Evolutionary conservation across 2,329 filamentous ascomycete genomes (phyloP).

Genomic region (Biscogniauxia sp.): DNA sequence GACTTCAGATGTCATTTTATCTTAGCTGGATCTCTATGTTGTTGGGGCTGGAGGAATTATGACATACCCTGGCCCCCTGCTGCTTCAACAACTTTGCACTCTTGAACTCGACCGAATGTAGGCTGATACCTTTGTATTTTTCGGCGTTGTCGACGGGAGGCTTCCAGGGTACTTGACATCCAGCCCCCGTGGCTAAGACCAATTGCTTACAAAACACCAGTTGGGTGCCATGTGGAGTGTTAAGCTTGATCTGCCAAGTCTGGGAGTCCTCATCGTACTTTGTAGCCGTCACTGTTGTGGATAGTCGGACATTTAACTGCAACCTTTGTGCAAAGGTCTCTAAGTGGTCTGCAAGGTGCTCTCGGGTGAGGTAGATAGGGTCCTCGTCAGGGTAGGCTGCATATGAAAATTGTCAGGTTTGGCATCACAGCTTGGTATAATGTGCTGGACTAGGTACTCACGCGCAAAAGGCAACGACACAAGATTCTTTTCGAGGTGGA

Average conservation of each 20-base stretch:
- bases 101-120: conserved; percentile 27
- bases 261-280: conserved; percentile 19
- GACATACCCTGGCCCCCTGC: too few relatives aligned
- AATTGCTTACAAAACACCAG: conserved; percentile 22
- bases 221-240: conserved; percentile 4
- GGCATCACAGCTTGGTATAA: conserved; percentile 8
- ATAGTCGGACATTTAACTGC: conserved; percentile 33
- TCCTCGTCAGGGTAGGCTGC: too few relatives aligned
- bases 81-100: conserved; percentile 11
- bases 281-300: conserved; percentile 26
- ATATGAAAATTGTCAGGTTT: too few relatives aligned
- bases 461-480: conserved; percentile 31
- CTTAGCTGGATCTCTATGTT: too few relatives aligned
- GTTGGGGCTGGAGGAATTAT: too few relatives aligned
- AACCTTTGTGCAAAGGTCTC: conserved; percentile 29
- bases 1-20: conserved; percentile 21
- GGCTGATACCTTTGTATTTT: conserved; percentile 23
- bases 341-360: conserved; percentile 27
- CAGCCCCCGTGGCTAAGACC: conserved; percentile 27
- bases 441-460: conserved; percentile 9
- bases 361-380: conserved; percentile 13
- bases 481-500: conserved; percentile 38
- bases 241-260: conserved; percentile 28
- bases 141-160: conserved; percentile 21
- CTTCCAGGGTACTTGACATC: conserved; percentile 22